Conservation (phyloP, 768 basidiomycete genomes). For the Stropharia rugosoannulata region DNA sequence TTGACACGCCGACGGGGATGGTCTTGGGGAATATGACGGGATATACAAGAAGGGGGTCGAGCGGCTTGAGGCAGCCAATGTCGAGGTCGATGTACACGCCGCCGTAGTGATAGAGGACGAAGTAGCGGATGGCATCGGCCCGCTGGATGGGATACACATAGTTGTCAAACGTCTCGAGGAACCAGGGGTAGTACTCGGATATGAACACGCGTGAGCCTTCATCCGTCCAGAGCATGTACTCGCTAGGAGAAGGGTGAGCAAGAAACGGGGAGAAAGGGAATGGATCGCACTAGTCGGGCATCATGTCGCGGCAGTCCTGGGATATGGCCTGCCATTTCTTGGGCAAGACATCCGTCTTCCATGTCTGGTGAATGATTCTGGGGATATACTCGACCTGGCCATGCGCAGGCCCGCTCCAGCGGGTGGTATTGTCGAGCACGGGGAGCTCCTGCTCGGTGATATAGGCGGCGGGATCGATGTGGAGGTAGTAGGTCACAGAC, state of each 20-base stretch:
- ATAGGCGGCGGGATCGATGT: slow-evolving; percentile 77
- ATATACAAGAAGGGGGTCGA: slow-evolving; percentile 85
- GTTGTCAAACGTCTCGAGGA: slow-evolving; percentile 88
- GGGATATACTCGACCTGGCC: slow-evolving; percentile 77
- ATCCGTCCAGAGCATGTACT: slow-evolving; percentile 99
- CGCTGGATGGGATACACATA: slow-evolving; percentile 93
- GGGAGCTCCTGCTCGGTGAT: slow-evolving; percentile 78
- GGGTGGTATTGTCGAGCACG: slow-evolving; percentile 48
- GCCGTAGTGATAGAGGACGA: slow-evolving; percentile 93
- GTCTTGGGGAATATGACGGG: slow-evolving; percentile 93
- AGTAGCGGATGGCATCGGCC: slow-evolving; percentile 97
- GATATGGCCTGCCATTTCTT: slow-evolving; percentile 78
- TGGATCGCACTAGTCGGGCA: slow-evolving; percentile 89
- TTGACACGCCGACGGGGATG: slow-evolving; percentile 95
- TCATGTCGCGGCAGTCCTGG: slow-evolving; percentile 83
- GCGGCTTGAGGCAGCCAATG: slow-evolving; percentile 84
- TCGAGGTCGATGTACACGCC: slow-evolving; percentile 97
- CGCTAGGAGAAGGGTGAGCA: slow-evolving; percentile 45
- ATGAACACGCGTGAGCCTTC: slow-evolving; percentile 88
- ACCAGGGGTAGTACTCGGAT: slow-evolving; percentile 84
- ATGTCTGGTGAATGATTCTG: slow-evolving; percentile 95
- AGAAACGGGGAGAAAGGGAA: slow-evolving; percentile 6
- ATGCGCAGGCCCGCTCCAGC: slow-evolving; percentile 64
- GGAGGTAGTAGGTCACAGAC: slow-evolving; percentile 86
- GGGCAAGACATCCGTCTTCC: slow-evolving; percentile 91